phyloP scores from a whole-genome alignment of 768 basidiomycete genomes.

The Leccinum barrowsii region DNA sequence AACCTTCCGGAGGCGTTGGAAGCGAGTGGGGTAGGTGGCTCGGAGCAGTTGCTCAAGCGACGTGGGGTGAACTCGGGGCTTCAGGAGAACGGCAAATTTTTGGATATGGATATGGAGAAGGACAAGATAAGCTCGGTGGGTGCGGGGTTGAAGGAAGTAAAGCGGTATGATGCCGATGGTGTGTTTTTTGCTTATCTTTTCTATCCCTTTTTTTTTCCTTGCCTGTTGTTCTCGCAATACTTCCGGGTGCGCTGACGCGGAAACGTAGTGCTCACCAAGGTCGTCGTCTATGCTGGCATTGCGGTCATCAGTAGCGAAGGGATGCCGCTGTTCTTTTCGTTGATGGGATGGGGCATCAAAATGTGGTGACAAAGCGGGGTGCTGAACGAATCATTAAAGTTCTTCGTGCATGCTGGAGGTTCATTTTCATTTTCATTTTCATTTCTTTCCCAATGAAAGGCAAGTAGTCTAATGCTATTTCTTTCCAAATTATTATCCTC shows the following conservation, averaged over 20 bases:
- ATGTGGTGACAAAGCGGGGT: conserved; percentile 27
- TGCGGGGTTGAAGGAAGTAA: conserved; percentile 33
- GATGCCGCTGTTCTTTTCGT: conserved; percentile 65
- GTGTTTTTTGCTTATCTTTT: conserved; percentile 22
- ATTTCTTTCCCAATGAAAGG: neutral
- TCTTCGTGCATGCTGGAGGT: neutral
- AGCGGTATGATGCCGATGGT: conserved; percentile 89
- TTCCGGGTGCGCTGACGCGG: neutral
- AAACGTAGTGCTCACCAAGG: conserved; percentile 74
- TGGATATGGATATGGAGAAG: conserved; percentile 29
- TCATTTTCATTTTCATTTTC: neutral
- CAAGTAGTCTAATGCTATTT: neutral
- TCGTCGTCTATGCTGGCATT: conserved; percentile 88
- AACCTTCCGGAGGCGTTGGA: conserved; percentile 57
- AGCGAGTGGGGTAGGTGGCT: conserved; percentile 38
- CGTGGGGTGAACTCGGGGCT: conserved; percentile 14
- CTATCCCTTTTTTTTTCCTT: neutral
- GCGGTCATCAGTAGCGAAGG: conserved; percentile 60
- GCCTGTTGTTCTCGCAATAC: neutral
- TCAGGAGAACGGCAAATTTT: conserved; percentile 22
- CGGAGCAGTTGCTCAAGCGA: conserved; percentile 32
- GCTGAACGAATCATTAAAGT: neutral
- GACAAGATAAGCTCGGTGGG: conserved; percentile 28
- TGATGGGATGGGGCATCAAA: conserved; percentile 64
- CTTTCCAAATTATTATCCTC: neutral